Base-by-base conservation (phyloP, 2,329 filamentous ascomycete genomes). In the Lachnellula arida region DNA sequence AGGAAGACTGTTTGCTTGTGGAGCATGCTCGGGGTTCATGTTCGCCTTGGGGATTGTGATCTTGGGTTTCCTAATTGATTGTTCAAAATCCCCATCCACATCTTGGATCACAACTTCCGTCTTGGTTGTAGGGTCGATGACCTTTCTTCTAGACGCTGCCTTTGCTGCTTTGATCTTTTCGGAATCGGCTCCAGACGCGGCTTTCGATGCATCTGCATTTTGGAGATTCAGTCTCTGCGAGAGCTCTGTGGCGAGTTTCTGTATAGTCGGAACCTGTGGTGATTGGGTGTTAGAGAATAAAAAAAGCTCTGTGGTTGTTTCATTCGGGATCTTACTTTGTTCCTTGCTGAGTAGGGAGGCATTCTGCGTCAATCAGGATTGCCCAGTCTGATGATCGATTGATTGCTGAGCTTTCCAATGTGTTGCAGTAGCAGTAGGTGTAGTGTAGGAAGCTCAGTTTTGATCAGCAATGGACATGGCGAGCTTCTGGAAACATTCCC, bases 31-130 rank as follows among this genome's bases (percentile, higher is more conserved):
- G 14, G 44, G 44, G 11, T 47, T 47, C 14, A 47, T 19, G 25
- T 17, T 49, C 5, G 60, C 52, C n/a, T 56, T 58, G 25, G 60
- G 60, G n/a, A 62, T 55, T 15, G 60, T 62, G 17, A 62, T 62
- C 22, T 51, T 62, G 9, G 60, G 60, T 23, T 53, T 54, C 12
- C 55, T 25, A 46, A 62, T 60, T 6, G 60, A 58, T 22, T 60
- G 51, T 37, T 54, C 60, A 25, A 62, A 62, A 25, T 56, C 54
- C 40, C 60, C 60, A 56, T 62, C 60, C 11, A 62, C 60, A 56
- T 62, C 60, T 53, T 62, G 60, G 47, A 62, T 62, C 0, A 62
- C 50, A 3, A 62, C 58, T 28, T 62, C 58, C 37, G 59, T 62
- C 32, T 62, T 62, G 1, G 60, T 62, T 17, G 60, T 62, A 2